Evolutionary conservation across 208 protist species (phyloP), one percentile per base, ranked within the genome.

Genomic region (Strigomonas galati): DNA sequence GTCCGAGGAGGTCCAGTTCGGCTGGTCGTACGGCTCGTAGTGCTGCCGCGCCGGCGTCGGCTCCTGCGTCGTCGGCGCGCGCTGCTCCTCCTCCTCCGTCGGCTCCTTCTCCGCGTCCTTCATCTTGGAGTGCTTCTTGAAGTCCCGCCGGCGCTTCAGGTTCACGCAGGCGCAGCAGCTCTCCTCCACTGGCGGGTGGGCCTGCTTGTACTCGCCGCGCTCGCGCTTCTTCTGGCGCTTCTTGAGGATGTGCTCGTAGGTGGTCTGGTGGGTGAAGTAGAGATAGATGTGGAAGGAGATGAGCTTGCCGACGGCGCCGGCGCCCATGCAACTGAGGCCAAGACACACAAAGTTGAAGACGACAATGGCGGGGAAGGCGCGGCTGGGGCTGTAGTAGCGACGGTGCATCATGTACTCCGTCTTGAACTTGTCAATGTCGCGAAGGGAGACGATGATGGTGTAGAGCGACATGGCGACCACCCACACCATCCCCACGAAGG

Each of bases 281-380:
- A 95, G 79, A 66, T 85, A 88, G 4, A 91, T 48, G 64, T 95
- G 89, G 68, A 90, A 95, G 44, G 48, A 62, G 56, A 95, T 88
- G 32, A 95, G 73, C 62, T 91, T 91, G 21, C 78, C 76, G 21
- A 95, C 60, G 6, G 77, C 71, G 51, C 64, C 65, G 21, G 78
- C 69, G 27, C 81, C 83, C 10, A 55, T 48, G 1, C 67, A 27
- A 19, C 71, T 69, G 10, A 89, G 57, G 46, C 51, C 23, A 6
- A 88, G 40, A 28, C 66, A 69, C 12, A 91, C 37, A 58, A 91
- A 87, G 48, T 91, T 81, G 63, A 92, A 91, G 23, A 86, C 59
- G 2, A 91, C 65, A 30, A 87, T 69, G 24, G 68, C 75, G 12
- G 74, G 69, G 37, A 76, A 84, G 14, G 73, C 77, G 23, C 57